Conservation (phyloP, 2,329 filamentous ascomycete species). For the Sclerotinia nivalis region DNA sequence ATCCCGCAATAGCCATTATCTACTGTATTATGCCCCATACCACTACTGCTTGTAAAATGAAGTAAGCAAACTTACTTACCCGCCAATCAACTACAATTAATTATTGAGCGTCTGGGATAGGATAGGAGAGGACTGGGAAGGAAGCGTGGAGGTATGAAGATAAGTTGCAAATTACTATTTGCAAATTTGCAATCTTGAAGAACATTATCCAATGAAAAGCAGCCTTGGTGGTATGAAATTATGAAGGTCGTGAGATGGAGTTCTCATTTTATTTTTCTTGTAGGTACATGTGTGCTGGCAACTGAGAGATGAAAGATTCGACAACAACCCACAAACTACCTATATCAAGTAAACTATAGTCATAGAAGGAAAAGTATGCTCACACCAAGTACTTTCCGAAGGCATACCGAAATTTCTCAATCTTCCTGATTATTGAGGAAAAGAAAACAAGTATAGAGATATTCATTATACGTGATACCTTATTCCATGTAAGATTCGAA, state of each 20-base stretch:
- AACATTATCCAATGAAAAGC: neutral
- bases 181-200: slow-evolving; percentile 7
- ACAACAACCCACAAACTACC: neutral
- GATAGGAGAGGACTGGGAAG: neutral
- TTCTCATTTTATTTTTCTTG: neutral
- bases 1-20: slow-evolving; percentile 22
- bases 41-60: slow-evolving; percentile 21
- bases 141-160: neutral
- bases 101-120: neutral
- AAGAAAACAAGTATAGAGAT: neutral
- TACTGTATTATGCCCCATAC: slow-evolving; percentile 16
- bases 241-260: slow-evolving; percentile 13
- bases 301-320: slow-evolving; percentile 4
- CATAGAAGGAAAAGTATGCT: neutral
- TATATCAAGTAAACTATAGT: neutral
- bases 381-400: neutral
- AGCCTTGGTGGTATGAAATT: neutral
- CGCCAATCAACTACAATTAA: neutral
- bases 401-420: slow-evolving; percentile 1
- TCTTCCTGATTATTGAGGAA: neutral
- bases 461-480: neutral
- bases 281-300: slow-evolving; percentile 2
- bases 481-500: slow-evolving; percentile 11
- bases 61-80: slow-evolving; percentile 10
- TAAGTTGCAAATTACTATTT: slow-evolving; percentile 15